These are phyloP conservation scores for Coemansia sp. DNA, from an alignment of 192 early-diverging fungal genomes.

Conservation along the genomic window DNA sequence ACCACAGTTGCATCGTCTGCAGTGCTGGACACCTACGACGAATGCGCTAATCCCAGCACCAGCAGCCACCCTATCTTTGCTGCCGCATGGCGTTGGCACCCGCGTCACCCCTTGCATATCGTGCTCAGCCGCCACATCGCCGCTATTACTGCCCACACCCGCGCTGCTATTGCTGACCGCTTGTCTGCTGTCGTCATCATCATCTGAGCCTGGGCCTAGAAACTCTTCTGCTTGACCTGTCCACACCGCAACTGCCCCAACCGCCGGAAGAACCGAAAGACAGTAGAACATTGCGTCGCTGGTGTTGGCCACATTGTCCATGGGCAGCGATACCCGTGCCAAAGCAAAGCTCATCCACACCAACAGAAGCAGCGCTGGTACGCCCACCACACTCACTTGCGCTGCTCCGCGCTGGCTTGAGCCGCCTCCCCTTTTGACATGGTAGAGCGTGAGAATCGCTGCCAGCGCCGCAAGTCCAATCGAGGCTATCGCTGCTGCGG, in stretches of 20 bases:
- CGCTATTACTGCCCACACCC: not conserved
- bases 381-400: constrained; percentile 18
- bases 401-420: constrained; percentile 7
- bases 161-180: not conserved
- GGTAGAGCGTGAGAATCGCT: constrained; percentile 40
- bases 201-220: constrained; percentile 1
- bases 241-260: constrained; percentile 31
- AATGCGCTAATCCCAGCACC: not conserved
- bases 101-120: constrained; percentile 13
- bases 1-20: constrained; percentile 1
- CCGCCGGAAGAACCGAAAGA: constrained; percentile 37
- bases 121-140: constrained; percentile 8
- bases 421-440: constrained; percentile 16
- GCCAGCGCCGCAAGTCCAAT: constrained; percentile 29
- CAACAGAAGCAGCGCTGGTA: constrained; percentile 31
- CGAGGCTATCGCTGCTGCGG: constrained; percentile 32
- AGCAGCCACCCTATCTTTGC: constrained; percentile 8
- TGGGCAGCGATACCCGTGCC: constrained; percentile 42
- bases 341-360: constrained; percentile 41
- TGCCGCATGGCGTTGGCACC: constrained; percentile 5
- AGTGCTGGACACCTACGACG: constrained; percentile 7
- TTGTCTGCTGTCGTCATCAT: constrained; percentile 1
- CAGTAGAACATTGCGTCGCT: constrained; percentile 55
- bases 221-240: constrained; percentile 30
- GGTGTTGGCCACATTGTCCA: constrained; percentile 33